A percentile compares a stretch with the other conserved stretches of the same genome.
Conservation (phyloP, 768 basidiomycete genomes). For the Auriscalpium orientale region DNA sequence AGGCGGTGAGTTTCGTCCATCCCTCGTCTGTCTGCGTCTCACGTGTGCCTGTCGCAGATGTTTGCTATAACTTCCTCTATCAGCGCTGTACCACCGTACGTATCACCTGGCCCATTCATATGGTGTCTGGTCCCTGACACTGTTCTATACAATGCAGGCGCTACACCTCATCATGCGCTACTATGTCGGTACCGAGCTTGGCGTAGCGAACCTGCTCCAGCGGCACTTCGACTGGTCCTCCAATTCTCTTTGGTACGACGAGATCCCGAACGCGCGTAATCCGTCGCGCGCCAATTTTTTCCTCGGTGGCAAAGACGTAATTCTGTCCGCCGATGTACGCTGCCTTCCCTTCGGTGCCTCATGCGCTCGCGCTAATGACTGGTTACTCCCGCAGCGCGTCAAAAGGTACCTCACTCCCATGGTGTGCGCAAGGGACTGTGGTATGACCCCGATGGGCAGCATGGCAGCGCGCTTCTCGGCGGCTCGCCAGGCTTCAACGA, state of each 20-base stretch:
- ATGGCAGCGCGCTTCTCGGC: conserved; percentile 53
- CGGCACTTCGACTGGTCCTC: conserved; percentile 81
- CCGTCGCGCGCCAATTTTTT: conserved; percentile 61
- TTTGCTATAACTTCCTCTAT: conserved; percentile 90
- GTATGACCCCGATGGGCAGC: conserved; percentile 54
- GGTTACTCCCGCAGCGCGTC: conserved; percentile 43
- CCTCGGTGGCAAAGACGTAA: conserved; percentile 76
- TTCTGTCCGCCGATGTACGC: conserved; percentile 64
- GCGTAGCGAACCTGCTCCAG: conserved; percentile 78
- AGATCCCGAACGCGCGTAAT: conserved; percentile 75
- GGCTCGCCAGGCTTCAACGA: conserved; percentile 44
- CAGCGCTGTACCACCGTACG: conserved; percentile 55
- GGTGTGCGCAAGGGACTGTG: conserved; percentile 60
- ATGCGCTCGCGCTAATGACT: neutral
- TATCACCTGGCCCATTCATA: conserved; percentile 5
- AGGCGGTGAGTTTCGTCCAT: conserved; percentile 51
- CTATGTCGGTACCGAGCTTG: conserved; percentile 83
- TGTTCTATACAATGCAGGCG: conserved; percentile 42
- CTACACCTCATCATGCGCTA: conserved; percentile 78
- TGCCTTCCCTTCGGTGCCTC: neutral
- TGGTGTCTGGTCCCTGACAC: conserved; percentile 1
- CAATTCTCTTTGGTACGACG: conserved; percentile 86
- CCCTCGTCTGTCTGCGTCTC: neutral
- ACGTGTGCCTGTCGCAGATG: conserved; percentile 38
- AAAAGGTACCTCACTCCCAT: conserved; percentile 70